Base-by-base conservation (phyloP, 2,329 filamentous ascomycete species). In the Hypoxylon sp. region DNA sequence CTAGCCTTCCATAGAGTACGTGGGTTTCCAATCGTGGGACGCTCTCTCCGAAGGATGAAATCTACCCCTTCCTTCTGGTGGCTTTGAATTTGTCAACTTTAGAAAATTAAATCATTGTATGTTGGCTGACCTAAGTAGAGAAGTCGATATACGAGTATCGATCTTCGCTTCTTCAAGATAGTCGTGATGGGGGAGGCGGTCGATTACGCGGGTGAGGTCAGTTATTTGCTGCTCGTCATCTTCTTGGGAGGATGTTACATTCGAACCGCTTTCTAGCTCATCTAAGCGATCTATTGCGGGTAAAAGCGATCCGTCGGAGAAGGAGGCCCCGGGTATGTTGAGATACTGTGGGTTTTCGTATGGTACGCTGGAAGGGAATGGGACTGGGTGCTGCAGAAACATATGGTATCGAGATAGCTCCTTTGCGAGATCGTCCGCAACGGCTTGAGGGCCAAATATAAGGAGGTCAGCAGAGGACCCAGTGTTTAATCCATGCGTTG, bases 321-420 rank as follows among this genome's bases (percentile, higher is more conserved):
- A 60, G 8, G 53, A 60, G 19, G 22, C 39, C 33, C 50, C 50
- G 3, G 29, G 52, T 5, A 68, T 68, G 26, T 29, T 39, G 14
- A 74, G 63, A 60, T 71, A 74, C 22, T 74, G 72, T 8, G 72
- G 72, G 26, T 74, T 74, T 14, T 64, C 61, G 44, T 74, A 74
- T 35, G 55, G 29, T 13, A 58, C 50, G 33, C 44, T 39, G 11
- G 39, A 33, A 0, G 64, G 68, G 14, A 68, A 33, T 8, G 57
- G 64, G 10, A 63, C 26, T 10, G 72, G 72, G n/a, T 68, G 68
- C 44, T 74, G 70, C 2, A 73, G 56, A 47, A 72, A 73, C 1
- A 73, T 53, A 31, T 46, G 67, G 53, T 50, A 62, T 10, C 29
- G 52, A 5, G 59, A 55, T 4, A 72, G 52, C 4, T 63, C 59